Evolutionary conservation across 345 rosid species (phyloP), one percentile per base, ranked within the genome.

Genomic region (Bruguiera sexangula): DNA sequence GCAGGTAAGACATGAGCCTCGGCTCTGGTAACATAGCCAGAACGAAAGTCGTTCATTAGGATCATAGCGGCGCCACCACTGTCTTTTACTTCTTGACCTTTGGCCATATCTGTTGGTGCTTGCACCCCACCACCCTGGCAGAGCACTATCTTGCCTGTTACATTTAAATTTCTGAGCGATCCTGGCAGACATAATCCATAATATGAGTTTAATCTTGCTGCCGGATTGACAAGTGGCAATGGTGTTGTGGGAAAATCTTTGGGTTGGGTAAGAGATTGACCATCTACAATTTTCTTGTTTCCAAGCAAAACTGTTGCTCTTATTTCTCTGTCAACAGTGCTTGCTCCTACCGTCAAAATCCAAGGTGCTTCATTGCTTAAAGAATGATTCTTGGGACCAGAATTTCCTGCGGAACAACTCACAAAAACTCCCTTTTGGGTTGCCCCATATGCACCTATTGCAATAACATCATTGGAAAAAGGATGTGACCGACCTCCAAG

Each of bases 281-380:
- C 75, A 4, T 64, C 37, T 5, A 37, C 20, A 21, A 13, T 15
- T 9, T 52, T 20, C 16, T 64, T 68, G 57, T 75, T 77, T 66
- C 85, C 83, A 8, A 79, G 81, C 26, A 70, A 54, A 18, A 80
- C 70, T 18, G 69, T 69, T 6, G 78, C 66, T 22, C 69, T 50
- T 48, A 80, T 75, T 19, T 58, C 66, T 74, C 80, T 63, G 50
- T 80, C 80, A 4, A 72, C 65, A 2, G 75, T 72, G 67, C 72
- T 67, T 27, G 82, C 82, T 73, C 76, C 82, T 48, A 82, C 78
- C 2, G 82, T 80, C 22, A 82, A 66, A 48, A 79, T 65, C 83
- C 80, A 80, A 0, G 83, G 83, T 15, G 83, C 82, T 18, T 75
- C 71, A 60, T 75, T 80, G 6, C 16, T 62, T 20, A 66, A 29